Conservation (phyloP, 1,284 basidiomycete species). For the Taiwanofungus camphoratus region DNA sequence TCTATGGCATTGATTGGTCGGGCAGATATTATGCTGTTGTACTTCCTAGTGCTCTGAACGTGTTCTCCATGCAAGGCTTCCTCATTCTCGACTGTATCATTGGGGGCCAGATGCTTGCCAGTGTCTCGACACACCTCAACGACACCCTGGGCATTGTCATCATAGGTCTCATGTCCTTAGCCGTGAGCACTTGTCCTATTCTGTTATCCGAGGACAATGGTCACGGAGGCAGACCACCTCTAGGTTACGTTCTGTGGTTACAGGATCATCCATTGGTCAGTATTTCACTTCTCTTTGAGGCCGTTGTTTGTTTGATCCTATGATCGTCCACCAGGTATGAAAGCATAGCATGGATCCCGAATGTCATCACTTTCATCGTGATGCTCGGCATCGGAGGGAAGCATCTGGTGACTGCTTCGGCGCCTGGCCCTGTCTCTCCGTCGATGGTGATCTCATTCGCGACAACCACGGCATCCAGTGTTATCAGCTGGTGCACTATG, state of each 20-base stretch:
- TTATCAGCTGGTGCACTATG: conserved; percentile 53
- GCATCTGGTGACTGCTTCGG: conserved; percentile 30
- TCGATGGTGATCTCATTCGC: conserved; percentile 28
- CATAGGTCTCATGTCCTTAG: conserved; percentile 63
- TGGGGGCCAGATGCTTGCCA: conserved; percentile 68
- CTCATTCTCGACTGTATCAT: conserved; percentile 71
- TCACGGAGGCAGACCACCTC: too few species aligned
- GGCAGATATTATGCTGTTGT: conserved; percentile 55
- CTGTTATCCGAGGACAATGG: too few species aligned
- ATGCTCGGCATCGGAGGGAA: conserved; percentile 59
- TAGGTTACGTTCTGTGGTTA: conserved; percentile 59
- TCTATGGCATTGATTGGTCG: too few species aligned
- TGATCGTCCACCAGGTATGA: conserved; percentile 42
- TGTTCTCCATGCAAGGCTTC: conserved; percentile 63
- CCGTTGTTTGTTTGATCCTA: background rate
- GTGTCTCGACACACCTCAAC: conserved; percentile 47
- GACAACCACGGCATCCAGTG: conserved; percentile 36
- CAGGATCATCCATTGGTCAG: conserved; percentile 51
- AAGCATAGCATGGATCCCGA: conserved; percentile 62
- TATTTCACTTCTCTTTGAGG: background rate
- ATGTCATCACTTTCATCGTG: conserved; percentile 59
- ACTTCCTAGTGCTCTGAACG: conserved; percentile 61
- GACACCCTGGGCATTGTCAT: conserved; percentile 74
- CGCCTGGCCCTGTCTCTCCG: conserved; percentile 28
- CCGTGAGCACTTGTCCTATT: conserved; percentile 25